A percentile compares a stretch with the other conserved stretches of the same genome.
Conservation (phyloP, 1,139 yeast genomes). For the Debaryomyces sp. region DNA sequence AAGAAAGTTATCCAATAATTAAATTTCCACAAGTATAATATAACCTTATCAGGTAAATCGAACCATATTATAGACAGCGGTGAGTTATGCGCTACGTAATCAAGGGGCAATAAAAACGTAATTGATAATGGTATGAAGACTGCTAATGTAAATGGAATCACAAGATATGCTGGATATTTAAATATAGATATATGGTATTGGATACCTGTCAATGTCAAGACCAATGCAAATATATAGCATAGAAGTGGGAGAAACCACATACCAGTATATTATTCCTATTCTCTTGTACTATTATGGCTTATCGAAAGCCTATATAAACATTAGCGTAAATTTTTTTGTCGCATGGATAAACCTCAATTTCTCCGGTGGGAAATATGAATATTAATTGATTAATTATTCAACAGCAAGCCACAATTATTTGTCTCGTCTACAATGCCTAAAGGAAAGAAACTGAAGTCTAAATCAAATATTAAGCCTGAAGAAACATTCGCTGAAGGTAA, state of each 20-base stretch:
- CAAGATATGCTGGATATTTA: conserved; percentile 36
- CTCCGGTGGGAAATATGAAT: neutral
- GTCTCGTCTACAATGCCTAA: neutral
- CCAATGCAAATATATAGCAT: conserved; percentile 32
- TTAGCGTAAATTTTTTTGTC: neutral
- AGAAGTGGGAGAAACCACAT: conserved; percentile 36
- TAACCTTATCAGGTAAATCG: conserved; percentile 41
- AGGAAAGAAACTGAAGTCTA: neutral
- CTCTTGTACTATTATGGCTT: neutral
- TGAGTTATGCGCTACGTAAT: conserved; percentile 39
- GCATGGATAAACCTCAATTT: neutral
- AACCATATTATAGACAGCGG: conserved; percentile 25
- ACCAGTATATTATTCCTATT: neutral
- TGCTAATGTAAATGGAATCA: conserved; percentile 39
- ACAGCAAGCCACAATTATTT: neutral
- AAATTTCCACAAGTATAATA: conserved; percentile 65
- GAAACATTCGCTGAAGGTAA: neutral
- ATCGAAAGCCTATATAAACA: neutral
- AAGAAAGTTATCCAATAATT: conserved; percentile 81
- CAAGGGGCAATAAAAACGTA: conserved; percentile 43
- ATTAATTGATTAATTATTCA: neutral
- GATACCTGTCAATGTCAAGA: conserved; percentile 37
- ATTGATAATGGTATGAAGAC: conserved; percentile 49
- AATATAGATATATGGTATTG: conserved; percentile 41
- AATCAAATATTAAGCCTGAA: neutral